Evolutionary conservation across 768 basidiomycete genomes (phyloP), one percentile per base, ranked within the genome.

Genomic region (Suillus sp.): DNA sequence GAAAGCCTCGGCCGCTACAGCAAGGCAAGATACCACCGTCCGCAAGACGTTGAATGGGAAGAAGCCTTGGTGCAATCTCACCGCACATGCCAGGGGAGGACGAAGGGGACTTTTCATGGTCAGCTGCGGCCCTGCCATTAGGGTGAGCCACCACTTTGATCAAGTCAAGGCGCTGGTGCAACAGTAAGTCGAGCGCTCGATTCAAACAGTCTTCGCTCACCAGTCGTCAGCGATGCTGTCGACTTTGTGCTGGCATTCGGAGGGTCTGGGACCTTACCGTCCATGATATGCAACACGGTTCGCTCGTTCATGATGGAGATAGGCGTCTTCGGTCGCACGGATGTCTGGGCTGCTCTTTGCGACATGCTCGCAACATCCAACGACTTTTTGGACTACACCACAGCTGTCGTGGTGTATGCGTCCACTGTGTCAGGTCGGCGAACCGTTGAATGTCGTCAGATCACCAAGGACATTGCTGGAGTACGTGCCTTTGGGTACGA

Each of bases 81-180:
- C 18, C 2, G 20, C 42, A 8, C 2, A 5, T 0, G 0, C 16
- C 42, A 42, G 42, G 14, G 37, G 40, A 27, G 57, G 57, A n/a
- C 20, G 37, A 2, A 22, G 38, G 38, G 32, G 34, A 18, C 7
- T 59, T 1, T n/a, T 43, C 20, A 10, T 59, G 18, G n/a, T 22
- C n/a, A 59, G 34, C 20, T 59, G 37, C 16, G 57, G 37, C 13
- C 57, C 57, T n/a, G 57, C 37, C n/a, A 59, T 59, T n/a, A 42
- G 20, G 10, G 7, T 37, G 2, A 40, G 18, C 42, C 42, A 42
- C 20, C 42, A 42, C 42, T 42, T 20, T 18, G 42, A 42, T 8
- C 2, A 42, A 6, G 18, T 42, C 7, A 42, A 42, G 14, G 20
- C 1, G 1, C 7, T 42, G 18, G 14, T 20, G 13, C 2, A 37